Evolutionary conservation across 805 yeast genomes (phyloP).

Genomic region (Maudiozyma saulgeensis): DNA sequence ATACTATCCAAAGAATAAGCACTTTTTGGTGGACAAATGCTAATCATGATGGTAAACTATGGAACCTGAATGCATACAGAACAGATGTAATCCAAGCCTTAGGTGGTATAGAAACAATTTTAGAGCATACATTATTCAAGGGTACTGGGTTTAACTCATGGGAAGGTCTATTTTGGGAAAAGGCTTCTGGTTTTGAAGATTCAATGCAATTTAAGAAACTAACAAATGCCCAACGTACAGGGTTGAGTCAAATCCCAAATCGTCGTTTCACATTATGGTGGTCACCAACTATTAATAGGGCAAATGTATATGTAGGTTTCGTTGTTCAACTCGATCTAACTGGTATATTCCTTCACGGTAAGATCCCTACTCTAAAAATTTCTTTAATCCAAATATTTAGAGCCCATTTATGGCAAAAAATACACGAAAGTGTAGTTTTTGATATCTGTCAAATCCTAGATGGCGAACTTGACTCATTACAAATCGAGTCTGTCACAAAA

Average conservation of each 20-base stretch:
- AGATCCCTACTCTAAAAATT: constrained; percentile 92
- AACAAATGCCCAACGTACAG: constrained; percentile 96
- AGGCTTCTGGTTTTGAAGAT: constrained; percentile 94
- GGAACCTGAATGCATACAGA: constrained; percentile 89
- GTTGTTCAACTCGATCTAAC: constrained; percentile 92
- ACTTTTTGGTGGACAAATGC: constrained; percentile 96
- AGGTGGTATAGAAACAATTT: constrained; percentile 93
- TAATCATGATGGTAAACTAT: constrained; percentile 89
- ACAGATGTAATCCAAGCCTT: constrained; percentile 94
- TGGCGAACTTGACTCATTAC: constrained; percentile 71
- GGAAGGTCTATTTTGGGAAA: constrained; percentile 99
- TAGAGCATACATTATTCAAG: constrained; percentile 89
- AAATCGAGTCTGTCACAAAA: constrained; percentile 78
- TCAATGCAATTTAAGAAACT: constrained; percentile 87
- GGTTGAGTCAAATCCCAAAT: constrained; percentile 94
- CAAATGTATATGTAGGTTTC: constrained; percentile 96
- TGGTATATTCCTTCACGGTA: constrained; percentile 94
- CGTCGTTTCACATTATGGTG: constrained; percentile 97
- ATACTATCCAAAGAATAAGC: constrained; percentile 57
- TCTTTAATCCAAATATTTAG: constrained; percentile 93
- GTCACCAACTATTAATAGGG: constrained; percentile 98
- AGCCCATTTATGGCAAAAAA: constrained; percentile 98
- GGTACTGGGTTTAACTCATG: constrained; percentile 97
- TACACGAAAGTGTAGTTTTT: constrained; percentile 89
- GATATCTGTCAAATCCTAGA: constrained; percentile 90